A percentile compares a stretch with the other conserved stretches of the same genome.
phyloP scores from a whole-genome alignment of 306 rosid genomes.

The Cotoneaster glaucophyllus region DNA sequence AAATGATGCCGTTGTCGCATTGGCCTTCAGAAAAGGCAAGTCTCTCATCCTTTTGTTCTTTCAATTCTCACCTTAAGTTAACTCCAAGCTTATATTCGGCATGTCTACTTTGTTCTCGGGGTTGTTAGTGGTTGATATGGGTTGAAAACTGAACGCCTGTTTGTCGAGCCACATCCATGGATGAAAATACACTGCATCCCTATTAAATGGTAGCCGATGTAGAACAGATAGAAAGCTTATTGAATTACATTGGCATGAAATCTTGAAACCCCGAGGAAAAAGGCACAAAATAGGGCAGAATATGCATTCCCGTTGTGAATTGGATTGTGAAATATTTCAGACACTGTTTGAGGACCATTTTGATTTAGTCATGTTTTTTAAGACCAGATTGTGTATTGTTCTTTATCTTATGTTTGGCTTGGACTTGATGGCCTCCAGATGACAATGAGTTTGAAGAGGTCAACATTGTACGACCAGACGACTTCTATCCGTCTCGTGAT shows the following conservation, averaged over 20 bases:
- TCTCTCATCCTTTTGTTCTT: constrained; percentile 2
- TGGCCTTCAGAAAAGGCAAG: constrained; percentile 76
- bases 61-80: neutral
- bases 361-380: neutral
- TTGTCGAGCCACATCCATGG: too few relatives aligned
- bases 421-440: constrained; percentile 38
- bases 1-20: constrained; percentile 78
- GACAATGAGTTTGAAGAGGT: constrained; percentile 81
- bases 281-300: too few relatives aligned
- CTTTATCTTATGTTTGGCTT: neutral
- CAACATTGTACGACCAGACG: constrained; percentile 53
- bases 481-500: constrained; percentile 65
- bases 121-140: neutral
- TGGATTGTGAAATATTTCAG: neutral
- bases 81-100: neutral
- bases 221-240: too few relatives aligned
- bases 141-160: neutral
- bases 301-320: too few relatives aligned
- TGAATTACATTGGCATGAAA: too few relatives aligned
- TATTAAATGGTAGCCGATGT: too few relatives aligned
- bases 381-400: neutral
- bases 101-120: neutral
- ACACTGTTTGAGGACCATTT: neutral
- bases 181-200: too few relatives aligned
- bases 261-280: too few relatives aligned